Conservation (phyloP, 805 yeast species). For the Wickerhamiella parazyma region DNA sequence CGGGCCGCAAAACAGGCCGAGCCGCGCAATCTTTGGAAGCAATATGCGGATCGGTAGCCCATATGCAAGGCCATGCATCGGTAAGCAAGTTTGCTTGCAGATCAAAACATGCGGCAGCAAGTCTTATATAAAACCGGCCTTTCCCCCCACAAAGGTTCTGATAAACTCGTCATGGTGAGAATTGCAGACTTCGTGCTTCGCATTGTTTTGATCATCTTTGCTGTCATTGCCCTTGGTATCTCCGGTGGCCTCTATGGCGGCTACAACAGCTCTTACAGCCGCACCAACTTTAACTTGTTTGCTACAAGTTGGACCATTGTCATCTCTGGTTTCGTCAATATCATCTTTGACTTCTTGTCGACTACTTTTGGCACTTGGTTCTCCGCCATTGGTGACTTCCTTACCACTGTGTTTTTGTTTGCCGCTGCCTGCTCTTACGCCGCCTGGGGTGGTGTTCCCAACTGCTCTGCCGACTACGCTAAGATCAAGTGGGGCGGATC, state of each 20-base stretch:
- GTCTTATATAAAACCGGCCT: slow-evolving; percentile 6
- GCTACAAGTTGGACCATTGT: slow-evolving; percentile 77
- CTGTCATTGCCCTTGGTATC: slow-evolving; percentile 71
- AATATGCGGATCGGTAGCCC: slow-evolving; percentile 5
- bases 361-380: slow-evolving; percentile 81
- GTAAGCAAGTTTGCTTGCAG: slow-evolving; percentile 12
- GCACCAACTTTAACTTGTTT: slow-evolving; percentile 79
- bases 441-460: slow-evolving; percentile 44
- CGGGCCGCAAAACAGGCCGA: background rate
- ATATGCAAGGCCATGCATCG: slow-evolving; percentile 5
- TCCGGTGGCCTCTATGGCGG: slow-evolving; percentile 54
- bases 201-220: slow-evolving; percentile 56
- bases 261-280: slow-evolving; percentile 38
- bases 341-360: slow-evolving; percentile 60
- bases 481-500: slow-evolving; percentile 35
- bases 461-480: slow-evolving; percentile 9
- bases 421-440: slow-evolving; percentile 93
- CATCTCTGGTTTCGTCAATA: slow-evolving; percentile 46
- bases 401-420: slow-evolving; percentile 83
- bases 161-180: slow-evolving; percentile 32
- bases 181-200: slow-evolving; percentile 71
- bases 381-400: slow-evolving; percentile 62
- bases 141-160: background rate
- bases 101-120: slow-evolving; percentile 10
- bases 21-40: background rate